A percentile compares a stretch with the other conserved stretches of the same genome.
Conservation (phyloP, 371 early-diverging fungal species). For the Synchytrium microbalum region DNA sequence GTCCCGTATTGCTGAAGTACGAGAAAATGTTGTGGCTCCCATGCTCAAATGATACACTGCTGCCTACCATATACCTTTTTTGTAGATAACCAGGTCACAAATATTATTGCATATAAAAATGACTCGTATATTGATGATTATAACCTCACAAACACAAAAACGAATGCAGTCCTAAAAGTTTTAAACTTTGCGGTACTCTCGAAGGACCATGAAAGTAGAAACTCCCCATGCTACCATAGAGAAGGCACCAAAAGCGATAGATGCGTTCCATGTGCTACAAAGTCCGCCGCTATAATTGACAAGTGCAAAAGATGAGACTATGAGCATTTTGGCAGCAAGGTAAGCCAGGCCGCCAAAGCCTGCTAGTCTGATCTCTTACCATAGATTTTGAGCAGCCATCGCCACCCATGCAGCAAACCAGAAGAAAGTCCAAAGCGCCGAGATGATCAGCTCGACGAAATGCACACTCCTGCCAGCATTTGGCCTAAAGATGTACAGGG, state of each 20-base stretch:
- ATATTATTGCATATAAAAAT: too few relatives aligned
- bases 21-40: background rate
- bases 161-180: too few relatives aligned
- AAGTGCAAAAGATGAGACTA: background rate
- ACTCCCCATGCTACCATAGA: background rate
- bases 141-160: too few relatives aligned
- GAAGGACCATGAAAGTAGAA: background rate
- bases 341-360: too few relatives aligned
- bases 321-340: too few relatives aligned
- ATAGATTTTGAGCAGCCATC: background rate
- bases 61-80: too few relatives aligned
- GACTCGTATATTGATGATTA: too few relatives aligned
- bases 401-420: background rate
- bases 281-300: background rate
- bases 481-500: background rate
- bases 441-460: background rate
- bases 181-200: background rate
- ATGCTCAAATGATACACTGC: too few relatives aligned
- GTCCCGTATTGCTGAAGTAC: background rate
- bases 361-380: too few relatives aligned
- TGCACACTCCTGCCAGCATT: background rate
- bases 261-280: background rate
- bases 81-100: too few relatives aligned
- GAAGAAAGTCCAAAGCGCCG: background rate
- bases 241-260: background rate